phyloP scores from a whole-genome alignment of 306 rosid genomes.

The Inga laurina region DNA sequence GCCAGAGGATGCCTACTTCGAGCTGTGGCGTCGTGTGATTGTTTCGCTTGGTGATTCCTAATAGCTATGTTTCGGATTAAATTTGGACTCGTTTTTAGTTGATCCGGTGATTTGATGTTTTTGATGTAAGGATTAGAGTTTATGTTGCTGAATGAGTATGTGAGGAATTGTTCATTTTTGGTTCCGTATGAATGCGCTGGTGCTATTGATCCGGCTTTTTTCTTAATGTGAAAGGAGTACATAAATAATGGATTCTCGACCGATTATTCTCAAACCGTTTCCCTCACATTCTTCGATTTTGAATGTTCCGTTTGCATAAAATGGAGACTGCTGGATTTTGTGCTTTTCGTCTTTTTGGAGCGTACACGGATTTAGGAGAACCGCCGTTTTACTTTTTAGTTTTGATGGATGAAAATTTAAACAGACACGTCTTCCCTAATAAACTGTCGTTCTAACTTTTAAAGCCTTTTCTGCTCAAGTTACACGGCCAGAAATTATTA shows the following conservation, averaged over 20 bases:
- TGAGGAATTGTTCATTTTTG: neutral
- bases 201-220: constrained; percentile 21
- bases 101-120: neutral
- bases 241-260: neutral
- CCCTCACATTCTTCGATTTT: neutral
- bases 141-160: neutral
- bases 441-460: neutral
- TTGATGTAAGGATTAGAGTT: neutral
- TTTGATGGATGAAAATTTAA: neutral
- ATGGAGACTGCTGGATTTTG: neutral
- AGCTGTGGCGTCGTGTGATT: neutral
- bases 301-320: neutral
- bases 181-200: neutral
- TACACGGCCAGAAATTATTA: neutral
- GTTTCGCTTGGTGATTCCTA: neutral
- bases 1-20: neutral
- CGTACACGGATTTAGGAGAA: neutral
- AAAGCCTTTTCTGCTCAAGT: neutral
- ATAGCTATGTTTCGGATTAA: neutral
- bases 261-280: neutral
- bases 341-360: neutral
- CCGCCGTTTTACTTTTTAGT: neutral
- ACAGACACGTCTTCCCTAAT: neutral
- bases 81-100: neutral
- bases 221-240: neutral